phyloP scores from a whole-genome alignment of 805 yeast genomes.

The Wickerhamiella sergipiensis region DNA sequence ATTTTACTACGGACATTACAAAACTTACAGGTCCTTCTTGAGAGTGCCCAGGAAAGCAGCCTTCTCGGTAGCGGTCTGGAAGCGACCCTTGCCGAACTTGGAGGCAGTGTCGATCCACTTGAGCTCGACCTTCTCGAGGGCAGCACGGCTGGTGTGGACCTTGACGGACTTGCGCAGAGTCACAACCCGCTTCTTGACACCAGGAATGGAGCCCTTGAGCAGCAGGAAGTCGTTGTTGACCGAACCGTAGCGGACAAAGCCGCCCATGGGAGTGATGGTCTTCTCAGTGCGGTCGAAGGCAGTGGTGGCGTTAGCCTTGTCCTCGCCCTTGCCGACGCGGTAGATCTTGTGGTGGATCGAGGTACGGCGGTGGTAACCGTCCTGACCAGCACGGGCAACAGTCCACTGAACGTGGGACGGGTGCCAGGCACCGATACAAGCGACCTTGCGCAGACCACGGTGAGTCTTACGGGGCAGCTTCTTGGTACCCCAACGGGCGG shows the following conservation, averaged over 20 bases:
- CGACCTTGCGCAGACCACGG: constrained; percentile 99
- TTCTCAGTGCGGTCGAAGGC: constrained; percentile 99
- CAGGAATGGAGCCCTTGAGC: constrained; percentile 98
- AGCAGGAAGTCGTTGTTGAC: constrained; percentile 95
- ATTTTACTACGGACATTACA: background rate
- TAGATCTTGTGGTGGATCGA: constrained; percentile 99
- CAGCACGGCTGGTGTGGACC: constrained; percentile 96
- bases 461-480: constrained; percentile 99
- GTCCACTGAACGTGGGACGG: constrained; percentile 99
- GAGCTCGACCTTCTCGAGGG: constrained; percentile 88
- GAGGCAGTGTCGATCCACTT: constrained; percentile 99
- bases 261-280: constrained; percentile 99
- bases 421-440: constrained; percentile 99
- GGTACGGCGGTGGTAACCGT: constrained; percentile 99
- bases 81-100: constrained; percentile 99
- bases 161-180: constrained; percentile 97
- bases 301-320: constrained; percentile 90
- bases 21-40: constrained; percentile 71
- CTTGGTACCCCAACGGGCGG: constrained; percentile 99
- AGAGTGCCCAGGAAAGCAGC: constrained; percentile 98
- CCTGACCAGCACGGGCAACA: constrained; percentile 99
- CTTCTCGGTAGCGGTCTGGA: constrained; percentile 99
- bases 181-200: constrained; percentile 98
- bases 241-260: constrained; percentile 98
- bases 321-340: constrained; percentile 96